phyloP scores from a whole-genome alignment of 2,329 filamentous ascomycete species.

The Cryphonectria radicalis region DNA sequence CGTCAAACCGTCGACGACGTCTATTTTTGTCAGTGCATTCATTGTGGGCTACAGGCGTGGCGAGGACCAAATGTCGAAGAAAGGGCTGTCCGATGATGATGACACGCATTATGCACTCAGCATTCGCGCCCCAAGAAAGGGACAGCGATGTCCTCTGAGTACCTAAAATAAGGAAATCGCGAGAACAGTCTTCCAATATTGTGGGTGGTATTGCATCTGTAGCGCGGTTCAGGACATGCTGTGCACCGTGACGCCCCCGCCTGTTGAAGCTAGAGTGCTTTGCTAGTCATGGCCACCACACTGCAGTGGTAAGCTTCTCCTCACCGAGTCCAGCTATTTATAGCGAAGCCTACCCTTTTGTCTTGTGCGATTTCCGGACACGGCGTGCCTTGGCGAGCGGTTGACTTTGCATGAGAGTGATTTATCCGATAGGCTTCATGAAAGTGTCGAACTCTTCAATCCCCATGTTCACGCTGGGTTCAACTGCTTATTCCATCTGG shows the following conservation, averaged over 20 bases:
- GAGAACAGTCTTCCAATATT: background rate
- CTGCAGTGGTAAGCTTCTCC: background rate
- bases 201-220: background rate
- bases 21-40: background rate
- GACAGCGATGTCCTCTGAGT: background rate
- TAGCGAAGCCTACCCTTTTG: background rate
- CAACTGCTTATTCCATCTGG: background rate
- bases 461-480: background rate
- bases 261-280: background rate
- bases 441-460: background rate
- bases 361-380: background rate
- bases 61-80: background rate
- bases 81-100: background rate
- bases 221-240: background rate
- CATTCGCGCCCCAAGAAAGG: background rate
- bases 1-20: background rate
- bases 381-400: background rate
- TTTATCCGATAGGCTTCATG: background rate
- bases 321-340: conserved; percentile 10
- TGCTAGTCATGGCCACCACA: background rate
- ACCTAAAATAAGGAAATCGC: conserved; percentile 17
- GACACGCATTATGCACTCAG: background rate
- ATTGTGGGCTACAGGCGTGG: background rate
- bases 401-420: background rate
- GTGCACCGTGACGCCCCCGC: background rate